phyloP scores from a whole-genome alignment of 257 asterid genomes.

The Cinchona pubescens region DNA sequence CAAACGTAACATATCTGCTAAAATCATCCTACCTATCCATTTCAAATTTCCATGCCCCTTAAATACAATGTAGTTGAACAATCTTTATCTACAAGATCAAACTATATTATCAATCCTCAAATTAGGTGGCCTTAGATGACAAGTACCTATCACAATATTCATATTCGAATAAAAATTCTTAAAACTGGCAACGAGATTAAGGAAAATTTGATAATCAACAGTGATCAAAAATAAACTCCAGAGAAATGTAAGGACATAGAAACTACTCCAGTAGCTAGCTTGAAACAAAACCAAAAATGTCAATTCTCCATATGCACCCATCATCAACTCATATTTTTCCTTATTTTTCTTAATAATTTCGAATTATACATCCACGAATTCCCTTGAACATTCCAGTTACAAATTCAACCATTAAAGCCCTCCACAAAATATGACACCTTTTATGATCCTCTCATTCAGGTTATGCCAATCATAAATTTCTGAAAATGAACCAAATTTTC shows the following conservation, averaged over 20 bases:
- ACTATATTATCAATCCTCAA: conserved; percentile 8
- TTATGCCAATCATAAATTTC: too few relatives aligned
- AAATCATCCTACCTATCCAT: not conserved
- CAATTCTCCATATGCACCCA: too few relatives aligned
- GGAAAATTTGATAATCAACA: not conserved
- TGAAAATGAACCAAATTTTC: too few relatives aligned
- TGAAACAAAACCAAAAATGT: too few relatives aligned
- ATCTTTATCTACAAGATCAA: conserved; percentile 20
- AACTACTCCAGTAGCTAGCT: not conserved
- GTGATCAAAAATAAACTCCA: not conserved
- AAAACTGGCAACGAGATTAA: not conserved
- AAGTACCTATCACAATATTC: conserved; percentile 7
- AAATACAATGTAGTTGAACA: conserved; percentile 6
- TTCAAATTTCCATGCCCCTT: not conserved
- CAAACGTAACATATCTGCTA: not conserved
- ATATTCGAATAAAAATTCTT: not conserved
- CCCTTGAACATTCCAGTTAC: not conserved
- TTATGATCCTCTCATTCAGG: not conserved
- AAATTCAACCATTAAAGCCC: not conserved
- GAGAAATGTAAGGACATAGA: not conserved
- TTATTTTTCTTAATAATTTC: not conserved
- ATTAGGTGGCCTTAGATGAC: conserved; percentile 13
- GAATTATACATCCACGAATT: too few relatives aligned
- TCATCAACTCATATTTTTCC: not conserved
- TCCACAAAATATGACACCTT: conserved; percentile 12